Conservation (phyloP, 805 yeast species). For the Candida argentea region DNA sequence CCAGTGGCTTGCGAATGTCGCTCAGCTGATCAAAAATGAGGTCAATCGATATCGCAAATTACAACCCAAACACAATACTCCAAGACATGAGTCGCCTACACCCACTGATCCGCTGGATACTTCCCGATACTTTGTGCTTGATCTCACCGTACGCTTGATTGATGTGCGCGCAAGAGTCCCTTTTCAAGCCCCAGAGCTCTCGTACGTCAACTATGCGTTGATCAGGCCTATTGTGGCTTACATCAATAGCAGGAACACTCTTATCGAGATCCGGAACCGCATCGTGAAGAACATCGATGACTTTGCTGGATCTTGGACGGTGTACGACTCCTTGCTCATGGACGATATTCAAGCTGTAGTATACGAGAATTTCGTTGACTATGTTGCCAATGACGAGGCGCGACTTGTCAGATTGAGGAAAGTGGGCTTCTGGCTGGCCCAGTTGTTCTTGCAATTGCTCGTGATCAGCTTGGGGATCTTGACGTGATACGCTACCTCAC, state of each 20-base stretch:
- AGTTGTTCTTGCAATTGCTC: slow-evolving; percentile 68
- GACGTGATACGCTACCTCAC: slow-evolving; percentile 6
- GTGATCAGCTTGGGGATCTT: slow-evolving; percentile 72
- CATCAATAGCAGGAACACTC: slow-evolving; percentile 82
- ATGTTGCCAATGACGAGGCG: slow-evolving; percentile 80
- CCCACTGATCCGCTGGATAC: slow-evolving; percentile 22
- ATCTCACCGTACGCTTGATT: slow-evolving; percentile 67
- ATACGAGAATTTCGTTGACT: slow-evolving; percentile 81
- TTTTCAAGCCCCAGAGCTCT: slow-evolving; percentile 72
- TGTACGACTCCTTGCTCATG: slow-evolving; percentile 84
- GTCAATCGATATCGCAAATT: slow-evolving; percentile 34
- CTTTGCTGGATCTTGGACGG: slow-evolving; percentile 94
- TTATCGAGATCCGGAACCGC: slow-evolving; percentile 77
- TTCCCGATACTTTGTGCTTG: slow-evolving; percentile 60
- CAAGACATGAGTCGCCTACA: slow-evolving; percentile 19
- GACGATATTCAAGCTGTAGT: slow-evolving; percentile 84
- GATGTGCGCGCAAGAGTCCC: slow-evolving; percentile 89
- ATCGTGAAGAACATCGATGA: slow-evolving; percentile 71
- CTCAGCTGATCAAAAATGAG: slow-evolving; percentile 38
- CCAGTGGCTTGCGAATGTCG: slow-evolving; percentile 41
- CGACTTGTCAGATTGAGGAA: slow-evolving; percentile 63
- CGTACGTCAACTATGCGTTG: slow-evolving; percentile 86
- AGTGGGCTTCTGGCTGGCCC: slow-evolving; percentile 90
- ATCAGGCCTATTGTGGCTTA: slow-evolving; percentile 93
- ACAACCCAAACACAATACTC: slow-evolving; percentile 15